Conservation (phyloP, 129 eudicot species). For the Centrapalus pauciflorus region DNA sequence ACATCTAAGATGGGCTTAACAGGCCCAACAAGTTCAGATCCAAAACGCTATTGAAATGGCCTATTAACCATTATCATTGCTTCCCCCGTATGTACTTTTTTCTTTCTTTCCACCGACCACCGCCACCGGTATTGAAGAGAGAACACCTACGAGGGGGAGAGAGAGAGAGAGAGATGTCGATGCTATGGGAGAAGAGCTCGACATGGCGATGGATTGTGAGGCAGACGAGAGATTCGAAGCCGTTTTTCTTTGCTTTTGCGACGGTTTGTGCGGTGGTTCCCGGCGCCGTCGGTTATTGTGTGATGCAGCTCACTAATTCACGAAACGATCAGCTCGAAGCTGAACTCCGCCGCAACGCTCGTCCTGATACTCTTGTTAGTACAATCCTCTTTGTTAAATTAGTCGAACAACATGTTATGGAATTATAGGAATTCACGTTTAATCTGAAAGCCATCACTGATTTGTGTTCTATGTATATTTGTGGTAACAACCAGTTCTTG, state of each 20-base stretch:
- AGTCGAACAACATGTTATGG: not conserved
- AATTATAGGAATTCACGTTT: no score
- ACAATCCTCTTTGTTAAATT: not conserved
- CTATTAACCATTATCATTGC: no score
- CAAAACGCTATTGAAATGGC: no score
- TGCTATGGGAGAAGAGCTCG: slow-evolving; percentile 54
- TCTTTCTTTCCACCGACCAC: no score
- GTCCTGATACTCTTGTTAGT: slow-evolving; percentile 61
- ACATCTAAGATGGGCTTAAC: no score
- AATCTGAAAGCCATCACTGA: no score
- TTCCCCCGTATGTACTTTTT: no score
- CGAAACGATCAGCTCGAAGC: slow-evolving; percentile 56
- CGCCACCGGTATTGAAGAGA: not conserved
- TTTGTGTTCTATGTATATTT: no score
- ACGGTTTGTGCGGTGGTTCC: slow-evolving; percentile 79
- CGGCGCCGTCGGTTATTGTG: slow-evolving; percentile 68
- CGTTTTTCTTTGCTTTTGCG: slow-evolving; percentile 80
- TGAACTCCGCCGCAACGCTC: slow-evolving; percentile 63
- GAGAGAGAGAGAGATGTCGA: slow-evolving; percentile 33
- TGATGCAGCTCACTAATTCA: slow-evolving; percentile 68
- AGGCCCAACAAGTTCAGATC: no score
- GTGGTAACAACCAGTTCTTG: no score
- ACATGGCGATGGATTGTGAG: slow-evolving; percentile 83
- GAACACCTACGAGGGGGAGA: not conserved
- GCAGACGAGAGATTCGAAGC: slow-evolving; percentile 67